Evolutionary conservation across 371 early-diverging fungal species (phyloP).

Genomic region (Funneliformis caledonium): DNA sequence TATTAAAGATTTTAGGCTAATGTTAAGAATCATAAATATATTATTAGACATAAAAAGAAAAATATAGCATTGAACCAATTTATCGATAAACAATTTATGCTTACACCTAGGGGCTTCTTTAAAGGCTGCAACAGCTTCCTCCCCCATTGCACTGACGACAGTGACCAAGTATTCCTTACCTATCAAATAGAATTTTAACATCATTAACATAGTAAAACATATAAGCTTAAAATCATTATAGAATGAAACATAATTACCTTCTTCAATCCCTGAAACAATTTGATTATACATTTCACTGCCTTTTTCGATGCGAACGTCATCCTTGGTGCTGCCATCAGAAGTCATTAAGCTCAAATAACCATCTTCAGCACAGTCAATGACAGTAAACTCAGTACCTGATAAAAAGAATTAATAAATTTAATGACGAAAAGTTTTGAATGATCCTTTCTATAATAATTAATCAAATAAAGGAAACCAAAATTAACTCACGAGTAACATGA

Average conservation of each 20-base stretch:
- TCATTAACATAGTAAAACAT: too few relatives aligned
- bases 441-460: not conserved
- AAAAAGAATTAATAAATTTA: not conserved
- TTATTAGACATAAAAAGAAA: too few relatives aligned
- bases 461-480: not conserved
- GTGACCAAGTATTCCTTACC: conserved; percentile 86
- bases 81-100: not conserved
- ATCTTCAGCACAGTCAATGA: conserved; percentile 87
- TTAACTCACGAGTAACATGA: conserved; percentile 74
- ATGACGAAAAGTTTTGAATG: not conserved
- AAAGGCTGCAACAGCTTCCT: conserved; percentile 83
- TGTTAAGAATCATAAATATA: not conserved
- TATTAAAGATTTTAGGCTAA: not conserved
- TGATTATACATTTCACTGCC: conserved; percentile 78
- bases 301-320: conserved; percentile 94
- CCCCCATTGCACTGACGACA: conserved; percentile 92
- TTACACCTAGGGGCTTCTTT: conserved; percentile 61
- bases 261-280: conserved; percentile 75
- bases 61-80: too few relatives aligned
- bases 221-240: not conserved
- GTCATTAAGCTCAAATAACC: conserved; percentile 91
- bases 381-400: conserved; percentile 68
- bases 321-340: conserved; percentile 83
- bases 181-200: conserved; percentile 1
- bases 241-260: conserved; percentile 63